Percentiles rank a stretch among this genome's conserved stretches.
Conservation (phyloP, 208 protist genomes). For the Leptomonas seymouri region DNA sequence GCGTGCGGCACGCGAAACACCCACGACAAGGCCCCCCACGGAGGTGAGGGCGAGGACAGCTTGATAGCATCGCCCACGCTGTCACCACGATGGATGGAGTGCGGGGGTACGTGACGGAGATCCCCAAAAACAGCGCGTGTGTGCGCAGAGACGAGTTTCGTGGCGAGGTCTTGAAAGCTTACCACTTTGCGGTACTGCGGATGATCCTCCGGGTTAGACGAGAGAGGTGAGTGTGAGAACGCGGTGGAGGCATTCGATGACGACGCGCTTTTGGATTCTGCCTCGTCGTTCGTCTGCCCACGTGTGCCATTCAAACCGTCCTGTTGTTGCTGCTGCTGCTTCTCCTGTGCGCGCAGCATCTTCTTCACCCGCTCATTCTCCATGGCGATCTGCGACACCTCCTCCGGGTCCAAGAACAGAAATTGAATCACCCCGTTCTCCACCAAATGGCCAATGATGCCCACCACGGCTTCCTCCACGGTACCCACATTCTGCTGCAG, state of each 20-base stretch:
- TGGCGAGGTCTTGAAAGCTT: constrained; percentile 22
- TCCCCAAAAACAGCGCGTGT: constrained; percentile 16
- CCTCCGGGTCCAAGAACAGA: constrained; percentile 12
- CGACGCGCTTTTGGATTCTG: background rate
- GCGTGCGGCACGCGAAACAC: background rate
- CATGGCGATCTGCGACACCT: constrained; percentile 16
- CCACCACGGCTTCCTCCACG: constrained; percentile 24
- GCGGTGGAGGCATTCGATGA: background rate
- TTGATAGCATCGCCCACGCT: background rate
- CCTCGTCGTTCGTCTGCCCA: background rate
- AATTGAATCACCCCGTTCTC: constrained; percentile 25
- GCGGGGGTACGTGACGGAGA: background rate
- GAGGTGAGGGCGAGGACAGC: background rate
- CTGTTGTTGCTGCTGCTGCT: constrained; percentile 5
- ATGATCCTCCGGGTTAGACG: constrained; percentile 13
- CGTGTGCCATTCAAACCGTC: background rate
- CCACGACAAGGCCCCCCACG: constrained; percentile 14
- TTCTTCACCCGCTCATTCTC: constrained; percentile 14
- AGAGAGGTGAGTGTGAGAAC: background rate
- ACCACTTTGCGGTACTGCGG: constrained; percentile 27
- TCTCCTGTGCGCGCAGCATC: constrained; percentile 14
- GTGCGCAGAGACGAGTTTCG: constrained; percentile 21
- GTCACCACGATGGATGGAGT: background rate
- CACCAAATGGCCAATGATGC: constrained; percentile 22
- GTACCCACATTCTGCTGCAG: constrained; percentile 9